Base-by-base conservation (phyloP, 768 basidiomycete species). In the Tricholoma sp. region DNA sequence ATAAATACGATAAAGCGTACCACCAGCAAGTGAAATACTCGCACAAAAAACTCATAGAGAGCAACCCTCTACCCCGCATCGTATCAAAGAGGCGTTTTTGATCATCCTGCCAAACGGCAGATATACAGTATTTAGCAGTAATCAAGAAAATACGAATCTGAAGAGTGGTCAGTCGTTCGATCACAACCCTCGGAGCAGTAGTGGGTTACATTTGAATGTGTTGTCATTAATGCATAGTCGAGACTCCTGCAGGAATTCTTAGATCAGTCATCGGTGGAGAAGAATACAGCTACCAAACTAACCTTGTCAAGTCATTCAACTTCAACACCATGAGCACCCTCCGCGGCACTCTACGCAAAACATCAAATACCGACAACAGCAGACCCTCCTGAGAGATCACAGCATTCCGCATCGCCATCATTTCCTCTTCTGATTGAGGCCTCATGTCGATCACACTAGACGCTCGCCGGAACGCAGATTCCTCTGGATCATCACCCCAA, bases 131-230 rank as follows among this genome's bases (percentile, higher is more conserved):
- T 65, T 90, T 88, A 6, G 94, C 94, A 14, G 89, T 89, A 57
- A 98, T 88, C 31, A 98, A 68, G 70, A 98, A 98, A 67, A 98
- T 85, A 18, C 96, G 88, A 57, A 86, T 78, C 80, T 91, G 68
- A 14, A 66, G 7, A 50, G 19, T 4, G 3, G 9, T 50, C 47
- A 50, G 46, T 10, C 24, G 29, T 3, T 29, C 27, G 14, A 31
- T 18, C 14, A 49, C 10, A 31, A n/a, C 16, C 47, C 14, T 16
- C 29, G 7, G 27, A 18, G 16, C 6, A 50, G 22, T 21, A 31
- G 32, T 35, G 50, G 64, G 77, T 50, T 63, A 85, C 88, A 67
- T 83, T 85, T 5, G 90, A 87, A 71, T 93, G 81, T 5, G 96
- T 98, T 0, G 97, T 98, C 64, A 84, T 84, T 5, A 98, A 76